Conservation (phyloP, 371 early-diverging fungal species). For the Rhizomucor pusillus region DNA sequence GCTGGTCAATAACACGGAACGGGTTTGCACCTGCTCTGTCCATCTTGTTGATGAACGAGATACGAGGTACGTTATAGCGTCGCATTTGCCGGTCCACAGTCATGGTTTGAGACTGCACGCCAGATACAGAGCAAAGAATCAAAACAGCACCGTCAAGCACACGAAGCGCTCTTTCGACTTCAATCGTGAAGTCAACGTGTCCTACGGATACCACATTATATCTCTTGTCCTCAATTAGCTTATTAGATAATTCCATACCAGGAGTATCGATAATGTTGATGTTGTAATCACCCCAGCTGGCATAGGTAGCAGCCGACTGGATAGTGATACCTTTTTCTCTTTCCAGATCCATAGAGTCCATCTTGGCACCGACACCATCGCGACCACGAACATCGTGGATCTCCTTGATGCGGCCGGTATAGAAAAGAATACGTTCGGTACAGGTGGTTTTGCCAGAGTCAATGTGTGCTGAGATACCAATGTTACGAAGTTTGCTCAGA, state of each 20-base stretch:
- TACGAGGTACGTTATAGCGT: slow-evolving; percentile 85
- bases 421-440: slow-evolving; percentile 95
- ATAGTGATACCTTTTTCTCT: slow-evolving; percentile 96
- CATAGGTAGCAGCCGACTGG: slow-evolving; percentile 88
- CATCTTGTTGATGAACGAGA: slow-evolving; percentile 91
- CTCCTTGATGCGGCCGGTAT: slow-evolving; percentile 94
- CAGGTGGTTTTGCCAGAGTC: slow-evolving; percentile 98
- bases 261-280: slow-evolving; percentile 93
- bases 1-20: slow-evolving; percentile 86
- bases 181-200: slow-evolving; percentile 93
- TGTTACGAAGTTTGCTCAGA: slow-evolving; percentile 78
- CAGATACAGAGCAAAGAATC: slow-evolving; percentile 83
- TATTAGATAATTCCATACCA: slow-evolving; percentile 37
- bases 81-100: slow-evolving; percentile 96
- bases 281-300: slow-evolving; percentile 77
- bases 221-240: neutral
- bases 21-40: slow-evolving; percentile 96
- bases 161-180: slow-evolving; percentile 89
- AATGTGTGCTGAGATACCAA: slow-evolving; percentile 99
- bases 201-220: slow-evolving; percentile 37
- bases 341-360: slow-evolving; percentile 99
- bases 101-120: slow-evolving; percentile 93
- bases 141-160: slow-evolving; percentile 90
- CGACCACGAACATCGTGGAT: slow-evolving; percentile 97
- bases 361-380: slow-evolving; percentile 97